Base-by-base conservation (phyloP, 1,284 basidiomycete species). In the Mycosarcoma mackinlayi region DNA sequence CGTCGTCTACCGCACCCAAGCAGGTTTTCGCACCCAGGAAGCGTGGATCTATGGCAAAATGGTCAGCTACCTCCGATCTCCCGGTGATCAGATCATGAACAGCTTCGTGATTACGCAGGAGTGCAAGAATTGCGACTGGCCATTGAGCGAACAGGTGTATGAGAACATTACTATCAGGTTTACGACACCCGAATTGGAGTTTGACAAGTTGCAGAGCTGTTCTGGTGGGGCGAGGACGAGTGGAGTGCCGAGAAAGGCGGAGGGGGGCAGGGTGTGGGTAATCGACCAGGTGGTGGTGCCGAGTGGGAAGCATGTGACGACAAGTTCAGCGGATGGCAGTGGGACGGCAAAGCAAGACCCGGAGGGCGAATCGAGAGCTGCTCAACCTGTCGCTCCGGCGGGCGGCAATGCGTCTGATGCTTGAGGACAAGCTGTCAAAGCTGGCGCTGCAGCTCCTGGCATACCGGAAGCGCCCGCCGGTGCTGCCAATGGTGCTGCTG, bases 21-120 rank as follows among this genome's bases (percentile, higher is more conserved):
- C 45, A 7, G 68, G 68, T 0, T 71, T 71, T 21, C 33, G 68
- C 1, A 71, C 62, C 1, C 68, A 71, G 45, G 68, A 71, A 21
- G 33, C 46, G 0, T 71, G 68, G 68, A 58, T 66, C 38, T 51
- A 64, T 25, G 57, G 57, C 6, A 64, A 50, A 30, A 70, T 70
- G 67, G 49, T 70, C 24, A 61, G 53, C 30, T 70, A 64, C 31
- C 41, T 70, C 3, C 14, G 67, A 6, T 46, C 39, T 1, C 61
- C 67, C 4, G 67, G 67, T 1, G 61, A 70, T 28, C 67, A 70
- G 57, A 34, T 64, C 30, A 70, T 70, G 67, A 70, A 70, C 24
- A 64, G 61, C 30, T 70, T 70, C 31, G 67, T 70, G 6, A 70
- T 70, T 23, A 70, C 67, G 9, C 67, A 70, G 42, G 67, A 70